phyloP scores from a whole-genome alignment of 306 rosid genomes.

The Ceratonia siliqua region DNA sequence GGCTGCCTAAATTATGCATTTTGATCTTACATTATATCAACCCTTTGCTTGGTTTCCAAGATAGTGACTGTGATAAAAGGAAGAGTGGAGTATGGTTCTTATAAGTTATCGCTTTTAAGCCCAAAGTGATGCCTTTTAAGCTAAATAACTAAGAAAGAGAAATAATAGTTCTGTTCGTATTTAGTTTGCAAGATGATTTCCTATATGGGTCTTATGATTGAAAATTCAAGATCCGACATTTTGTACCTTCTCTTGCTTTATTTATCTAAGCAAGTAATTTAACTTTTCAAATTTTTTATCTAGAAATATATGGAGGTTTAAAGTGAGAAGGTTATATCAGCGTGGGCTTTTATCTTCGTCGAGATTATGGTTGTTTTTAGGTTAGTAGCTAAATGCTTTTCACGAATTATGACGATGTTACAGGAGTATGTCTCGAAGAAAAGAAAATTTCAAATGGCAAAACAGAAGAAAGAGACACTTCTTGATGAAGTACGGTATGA shows the following conservation, averaged over 20 bases:
- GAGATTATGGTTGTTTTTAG: neutral
- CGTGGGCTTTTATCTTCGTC: neutral
- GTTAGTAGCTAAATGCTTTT: neutral
- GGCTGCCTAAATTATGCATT: neutral
- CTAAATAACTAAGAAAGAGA: neutral
- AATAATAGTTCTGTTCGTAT: neutral
- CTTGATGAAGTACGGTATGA: conserved; percentile 58
- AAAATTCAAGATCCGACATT: neutral
- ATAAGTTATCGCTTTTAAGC: neutral
- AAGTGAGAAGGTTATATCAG: neutral
- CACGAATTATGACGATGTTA: neutral
- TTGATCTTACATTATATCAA: neutral
- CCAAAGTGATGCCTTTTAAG: neutral
- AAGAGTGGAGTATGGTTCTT: neutral
- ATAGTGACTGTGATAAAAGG: neutral
- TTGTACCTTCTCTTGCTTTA: neutral
- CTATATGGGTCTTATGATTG: neutral
- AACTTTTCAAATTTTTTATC: neutral
- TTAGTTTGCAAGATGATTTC: too few species aligned
- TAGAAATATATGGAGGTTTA: neutral
- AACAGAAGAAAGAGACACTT: conserved; percentile 44
- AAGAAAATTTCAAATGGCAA: conserved; percentile 40
- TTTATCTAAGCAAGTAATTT: neutral
- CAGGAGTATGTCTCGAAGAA: conserved; percentile 60
- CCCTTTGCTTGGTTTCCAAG: neutral